Base-by-base conservation (phyloP, 2,329 filamentous ascomycete genomes). In the Pseudocercospora eumusae region DNA sequence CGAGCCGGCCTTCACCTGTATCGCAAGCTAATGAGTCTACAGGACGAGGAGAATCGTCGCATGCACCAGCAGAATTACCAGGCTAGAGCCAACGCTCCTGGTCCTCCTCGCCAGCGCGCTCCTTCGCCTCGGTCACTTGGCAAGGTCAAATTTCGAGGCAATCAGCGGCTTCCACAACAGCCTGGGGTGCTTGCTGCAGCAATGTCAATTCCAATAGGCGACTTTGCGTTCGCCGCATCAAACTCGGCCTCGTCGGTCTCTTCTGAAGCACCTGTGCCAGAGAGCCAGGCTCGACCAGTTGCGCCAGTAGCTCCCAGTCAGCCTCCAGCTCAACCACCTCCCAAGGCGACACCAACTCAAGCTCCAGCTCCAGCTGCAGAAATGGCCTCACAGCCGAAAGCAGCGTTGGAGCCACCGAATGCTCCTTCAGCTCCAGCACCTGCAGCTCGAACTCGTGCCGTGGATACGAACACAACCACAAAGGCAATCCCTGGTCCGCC, bases 61-160 rank as follows among this genome's bases (percentile, higher is more conserved):
- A 23, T 18, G 18, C 56, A 47, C 13, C 28, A 15, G 20, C 47
- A 55, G 55, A 28, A 18, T 33, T 55, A 33, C 50, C 56, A n/a
- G 27, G 52, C 33, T 1, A 25, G 25, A 57, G 52, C 20, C 15
- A 20, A 28, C 21, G 33, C 40, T 7, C 55, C 47, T 47, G 49
- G 15, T 18, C 31, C 45, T 8, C 25, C 40, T 13, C 42, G 61
- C 8, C 5, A 33, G n/a, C 61, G 61, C 40, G 49, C 60, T 23
- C 27, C 56, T 11, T 59, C 56, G 6, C 61, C 61, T n/a, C 50
- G 61, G 7, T 20, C 40, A n/a, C 25, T 23, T 7, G 61, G 56
- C 13, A 25, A 33, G 4, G 42, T 21, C 13, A 52, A 49, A 15
- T 63, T 56, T 44, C 18, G 31, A 31, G 59, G 59, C 5, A 56